Percentiles rank a stretch among this genome's conserved stretches.
phyloP scores from a whole-genome alignment of 2,329 filamentous ascomycete species.

The Elsinoe batatas region DNA sequence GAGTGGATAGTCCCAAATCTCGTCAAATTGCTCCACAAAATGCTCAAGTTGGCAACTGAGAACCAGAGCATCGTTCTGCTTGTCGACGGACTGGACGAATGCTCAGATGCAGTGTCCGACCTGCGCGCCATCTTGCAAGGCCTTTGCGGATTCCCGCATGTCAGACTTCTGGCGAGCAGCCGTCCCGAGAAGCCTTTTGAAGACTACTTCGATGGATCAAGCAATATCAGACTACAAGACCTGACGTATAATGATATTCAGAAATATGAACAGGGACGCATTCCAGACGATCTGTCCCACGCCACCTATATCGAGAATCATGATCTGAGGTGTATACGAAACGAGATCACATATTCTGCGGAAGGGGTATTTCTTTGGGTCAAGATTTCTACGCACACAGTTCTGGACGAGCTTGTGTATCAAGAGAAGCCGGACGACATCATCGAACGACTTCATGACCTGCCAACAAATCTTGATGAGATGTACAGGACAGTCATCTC shows the following conservation, averaged over 20 bases:
- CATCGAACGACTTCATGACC: not conserved
- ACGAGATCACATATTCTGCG: not conserved
- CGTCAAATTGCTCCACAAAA: not conserved
- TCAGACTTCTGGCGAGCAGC: not conserved
- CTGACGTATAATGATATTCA: not conserved
- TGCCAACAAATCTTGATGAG: not conserved
- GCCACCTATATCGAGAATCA: not conserved
- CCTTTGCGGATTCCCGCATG: not conserved
- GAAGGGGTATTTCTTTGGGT: constrained; percentile 8
- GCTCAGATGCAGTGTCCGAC: not conserved
- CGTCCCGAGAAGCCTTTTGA: not conserved
- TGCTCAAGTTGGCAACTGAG: not conserved
- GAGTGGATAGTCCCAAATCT: not conserved
- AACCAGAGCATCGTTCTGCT: not conserved
- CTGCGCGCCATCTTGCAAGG: not conserved
- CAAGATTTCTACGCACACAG: not conserved
- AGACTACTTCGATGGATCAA: not conserved
- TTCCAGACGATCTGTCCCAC: not conserved
- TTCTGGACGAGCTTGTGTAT: not conserved
- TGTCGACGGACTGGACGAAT: constrained; percentile 8
- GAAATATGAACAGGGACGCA: not conserved
- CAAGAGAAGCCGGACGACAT: not conserved
- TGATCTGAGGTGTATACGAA: not conserved
- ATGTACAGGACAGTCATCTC: not conserved
- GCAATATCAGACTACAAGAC: not conserved